Evolutionary conservation across 495 filamentous ascomycete genomes (phyloP).

Genomic region (Bryoglossum gracile): DNA sequence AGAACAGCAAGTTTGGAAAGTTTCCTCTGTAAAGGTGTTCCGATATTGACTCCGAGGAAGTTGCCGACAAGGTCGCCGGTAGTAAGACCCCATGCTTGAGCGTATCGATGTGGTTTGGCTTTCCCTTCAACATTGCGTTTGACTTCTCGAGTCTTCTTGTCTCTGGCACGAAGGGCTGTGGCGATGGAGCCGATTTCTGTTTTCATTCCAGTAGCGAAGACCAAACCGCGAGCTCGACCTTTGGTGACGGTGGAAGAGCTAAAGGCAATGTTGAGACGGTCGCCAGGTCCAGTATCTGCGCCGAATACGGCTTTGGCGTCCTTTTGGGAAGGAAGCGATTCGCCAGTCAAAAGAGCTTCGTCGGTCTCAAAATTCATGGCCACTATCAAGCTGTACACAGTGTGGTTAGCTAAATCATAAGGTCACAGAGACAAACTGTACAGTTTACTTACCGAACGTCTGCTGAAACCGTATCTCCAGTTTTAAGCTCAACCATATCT

Average conservation of each 20-base stretch:
- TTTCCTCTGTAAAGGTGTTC: slow-evolving; percentile 46
- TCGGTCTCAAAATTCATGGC: slow-evolving; percentile 69
- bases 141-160: slow-evolving; percentile 41
- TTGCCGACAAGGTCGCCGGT: slow-evolving; percentile 56
- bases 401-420: not conserved
- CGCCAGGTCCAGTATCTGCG: slow-evolving; percentile 51
- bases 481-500: too few relatives aligned
- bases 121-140: slow-evolving; percentile 51
- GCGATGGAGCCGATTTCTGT: slow-evolving; percentile 81
- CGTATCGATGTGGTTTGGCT: slow-evolving; percentile 57
- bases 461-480: not conserved
- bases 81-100: slow-evolving; percentile 62
- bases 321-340: slow-evolving; percentile 52
- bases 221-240: slow-evolving; percentile 50
- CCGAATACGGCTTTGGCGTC: slow-evolving; percentile 27
- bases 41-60: slow-evolving; percentile 62
- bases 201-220: slow-evolving; percentile 56
- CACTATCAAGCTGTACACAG: slow-evolving; percentile 43
- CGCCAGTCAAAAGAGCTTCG: slow-evolving; percentile 64
- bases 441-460: not conserved
- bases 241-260: slow-evolving; percentile 61
- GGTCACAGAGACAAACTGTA: not conserved
- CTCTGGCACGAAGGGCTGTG: slow-evolving; percentile 33
- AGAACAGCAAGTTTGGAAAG: slow-evolving; percentile 42
- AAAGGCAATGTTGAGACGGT: slow-evolving; percentile 60